Evolutionary conservation across 306 rosid species (phyloP).

Genomic region (Citrullus colocynthis): DNA sequence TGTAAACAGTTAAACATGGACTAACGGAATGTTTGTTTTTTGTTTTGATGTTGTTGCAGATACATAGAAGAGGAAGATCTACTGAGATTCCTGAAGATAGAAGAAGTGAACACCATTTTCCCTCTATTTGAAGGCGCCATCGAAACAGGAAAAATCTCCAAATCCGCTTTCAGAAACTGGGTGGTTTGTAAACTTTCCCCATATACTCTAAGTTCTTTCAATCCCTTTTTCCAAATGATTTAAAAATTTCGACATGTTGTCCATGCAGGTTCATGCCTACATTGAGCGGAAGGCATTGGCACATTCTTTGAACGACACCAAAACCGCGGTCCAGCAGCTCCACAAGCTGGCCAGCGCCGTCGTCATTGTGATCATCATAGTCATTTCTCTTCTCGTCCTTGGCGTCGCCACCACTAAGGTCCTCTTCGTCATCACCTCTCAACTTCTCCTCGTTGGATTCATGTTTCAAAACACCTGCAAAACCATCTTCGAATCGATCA

Average conservation of each 20-base stretch:
- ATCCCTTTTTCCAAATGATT: background rate
- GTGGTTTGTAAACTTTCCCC: slow-evolving; percentile 17
- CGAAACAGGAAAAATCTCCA: slow-evolving; percentile 25
- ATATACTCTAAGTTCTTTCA: background rate
- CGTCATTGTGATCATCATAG: slow-evolving; percentile 23
- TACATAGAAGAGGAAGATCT: slow-evolving; percentile 36
- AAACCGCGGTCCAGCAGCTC: slow-evolving; percentile 40
- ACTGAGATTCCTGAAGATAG: slow-evolving; percentile 23
- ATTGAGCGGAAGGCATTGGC: slow-evolving; percentile 34
- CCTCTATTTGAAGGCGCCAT: slow-evolving; percentile 35
- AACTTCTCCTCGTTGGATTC: slow-evolving; percentile 35
- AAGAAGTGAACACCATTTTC: slow-evolving; percentile 30
- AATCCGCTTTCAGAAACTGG: slow-evolving; percentile 38
- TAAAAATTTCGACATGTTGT: background rate
- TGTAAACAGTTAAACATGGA: no score
- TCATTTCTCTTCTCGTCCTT: slow-evolving; percentile 28
- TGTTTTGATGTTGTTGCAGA: slow-evolving; percentile 8
- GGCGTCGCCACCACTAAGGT: slow-evolving; percentile 44
- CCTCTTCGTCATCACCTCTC: slow-evolving; percentile 36
- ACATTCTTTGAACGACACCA: slow-evolving; percentile 39
- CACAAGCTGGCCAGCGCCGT: slow-evolving; percentile 41
- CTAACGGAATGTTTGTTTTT: no score
- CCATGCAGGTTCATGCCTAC: slow-evolving; percentile 27
- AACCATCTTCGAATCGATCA: slow-evolving; percentile 40
- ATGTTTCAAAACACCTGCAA: slow-evolving; percentile 50